Evolutionary conservation across 129 eudicot species (phyloP), one percentile per base, ranked within the genome.

Genomic region (Glebionis coronaria): DNA sequence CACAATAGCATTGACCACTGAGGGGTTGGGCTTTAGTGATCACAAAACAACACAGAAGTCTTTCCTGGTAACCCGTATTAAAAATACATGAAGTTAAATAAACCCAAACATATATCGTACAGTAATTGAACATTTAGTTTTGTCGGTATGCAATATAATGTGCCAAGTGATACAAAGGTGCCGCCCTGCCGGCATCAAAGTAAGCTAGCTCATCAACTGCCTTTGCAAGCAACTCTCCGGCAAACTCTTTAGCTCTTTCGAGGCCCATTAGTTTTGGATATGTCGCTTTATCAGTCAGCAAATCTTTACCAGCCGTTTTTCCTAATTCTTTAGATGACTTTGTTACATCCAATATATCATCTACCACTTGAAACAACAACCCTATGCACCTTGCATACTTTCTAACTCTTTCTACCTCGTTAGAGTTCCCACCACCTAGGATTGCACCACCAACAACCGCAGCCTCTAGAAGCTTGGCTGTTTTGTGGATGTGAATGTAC

Each of bases 331-430:
- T 71, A n/a, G 87, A 72, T 10, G 87, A 68, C 61, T 81, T 78
- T 1, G 87, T 85, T 10, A 85, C 85, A 14, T 85, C 90, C 60
- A 85, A 44, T 64, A 85, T 85, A 57, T 85, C 90, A 74, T 82
- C 91, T 81, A 85, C 88, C 75, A 85, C 92, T 25, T 85, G 88
- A 80, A 85, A 85, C 76, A 85, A 70, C 80, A 86, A 62, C 69
- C 93, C 88, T 0, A 83, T 78, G 38, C 76, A 80, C 69, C 84
- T 80, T 1, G 86, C 88, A 16, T 83, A 83, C 50, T 25, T 80
- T 63, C 93, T 82, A 63, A 82, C 70, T 53, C 80, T 72, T 61
- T 86, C 93, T 13, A 86, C 81, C 51, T 82, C 82, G 0, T 19
- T 47, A n/a, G 40, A 51, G 64, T 57, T 79, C 49, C 83, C 93